These are phyloP conservation scores for Diplodia corticola DNA, from an alignment of 2,329 filamentous ascomycete genomes.

Conservation along the genomic window DNA sequence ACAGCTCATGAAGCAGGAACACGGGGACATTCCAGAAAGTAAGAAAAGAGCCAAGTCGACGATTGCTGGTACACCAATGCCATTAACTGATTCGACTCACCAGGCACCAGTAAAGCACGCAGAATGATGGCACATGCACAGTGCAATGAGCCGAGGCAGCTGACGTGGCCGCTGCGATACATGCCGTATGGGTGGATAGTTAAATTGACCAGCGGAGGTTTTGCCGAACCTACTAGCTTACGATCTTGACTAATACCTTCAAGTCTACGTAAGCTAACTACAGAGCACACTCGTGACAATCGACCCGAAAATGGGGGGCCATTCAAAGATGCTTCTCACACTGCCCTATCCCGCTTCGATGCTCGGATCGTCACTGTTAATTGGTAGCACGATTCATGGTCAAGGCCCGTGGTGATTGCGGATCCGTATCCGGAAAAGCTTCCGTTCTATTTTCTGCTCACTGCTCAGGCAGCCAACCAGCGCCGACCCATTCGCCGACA, in stretches of 20 bases:
- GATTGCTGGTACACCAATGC: no score
- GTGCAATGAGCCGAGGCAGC: no score
- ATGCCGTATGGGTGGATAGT: not conserved
- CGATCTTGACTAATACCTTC: not conserved
- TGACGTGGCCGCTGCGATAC: no score
- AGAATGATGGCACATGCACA: no score
- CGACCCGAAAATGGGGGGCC: not conserved
- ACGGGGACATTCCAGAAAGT: no score
- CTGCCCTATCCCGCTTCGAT: not conserved
- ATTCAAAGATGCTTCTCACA: not conserved
- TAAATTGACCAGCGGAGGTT: not conserved
- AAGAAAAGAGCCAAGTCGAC: no score
- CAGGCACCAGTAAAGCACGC: no score
- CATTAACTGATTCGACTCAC: no score
- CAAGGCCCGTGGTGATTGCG: not conserved
- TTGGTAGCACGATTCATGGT: not conserved
- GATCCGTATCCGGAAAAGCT: not conserved
- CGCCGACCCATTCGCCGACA: not conserved
- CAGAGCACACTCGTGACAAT: not conserved
- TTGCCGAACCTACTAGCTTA: not conserved
- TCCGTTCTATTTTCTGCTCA: conserved; percentile 16
- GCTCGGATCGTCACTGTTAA: not conserved
- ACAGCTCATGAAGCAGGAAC: no score
- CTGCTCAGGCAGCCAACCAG: not conserved
- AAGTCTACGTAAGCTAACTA: not conserved